Conservation (phyloP, 1,284 basidiomycete genomes). For the Leccinum pachyderme region DNA sequence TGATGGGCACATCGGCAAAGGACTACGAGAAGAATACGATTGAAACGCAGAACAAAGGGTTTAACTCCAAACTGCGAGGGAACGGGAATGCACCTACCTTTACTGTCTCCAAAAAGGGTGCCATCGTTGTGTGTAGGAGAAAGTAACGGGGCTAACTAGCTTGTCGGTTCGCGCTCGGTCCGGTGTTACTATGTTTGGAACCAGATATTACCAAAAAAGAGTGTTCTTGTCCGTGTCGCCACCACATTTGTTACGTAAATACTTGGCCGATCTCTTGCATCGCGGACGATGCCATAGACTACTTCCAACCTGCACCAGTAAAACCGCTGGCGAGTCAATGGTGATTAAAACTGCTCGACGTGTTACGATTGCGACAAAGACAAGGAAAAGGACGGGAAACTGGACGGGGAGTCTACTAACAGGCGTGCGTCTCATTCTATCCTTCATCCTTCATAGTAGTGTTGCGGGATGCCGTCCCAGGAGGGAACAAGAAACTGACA, state of each 20-base stretch:
- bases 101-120: conserved; percentile 85
- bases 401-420: too few species aligned
- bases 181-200: not conserved
- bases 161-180: not conserved
- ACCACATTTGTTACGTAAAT: too few species aligned
- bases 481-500: not conserved
- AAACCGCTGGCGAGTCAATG: too few species aligned
- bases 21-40: conserved; percentile 49
- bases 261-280: too few species aligned
- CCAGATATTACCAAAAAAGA: not conserved
- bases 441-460: too few species aligned
- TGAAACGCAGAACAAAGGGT: not conserved
- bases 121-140: conserved; percentile 45
- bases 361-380: too few species aligned
- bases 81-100: conserved; percentile 47
- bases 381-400: too few species aligned
- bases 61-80: not conserved
- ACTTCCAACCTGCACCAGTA: too few species aligned
- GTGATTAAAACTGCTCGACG: too few species aligned
- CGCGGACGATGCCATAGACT: too few species aligned
- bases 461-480: not conserved
- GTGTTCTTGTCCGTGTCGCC: not conserved
- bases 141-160: not conserved
- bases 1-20: conserved; percentile 87
- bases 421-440: too few species aligned